Evolutionary conservation across 176 grass and related monocot species (phyloP).

Genomic region (Bromus sterilis): DNA sequence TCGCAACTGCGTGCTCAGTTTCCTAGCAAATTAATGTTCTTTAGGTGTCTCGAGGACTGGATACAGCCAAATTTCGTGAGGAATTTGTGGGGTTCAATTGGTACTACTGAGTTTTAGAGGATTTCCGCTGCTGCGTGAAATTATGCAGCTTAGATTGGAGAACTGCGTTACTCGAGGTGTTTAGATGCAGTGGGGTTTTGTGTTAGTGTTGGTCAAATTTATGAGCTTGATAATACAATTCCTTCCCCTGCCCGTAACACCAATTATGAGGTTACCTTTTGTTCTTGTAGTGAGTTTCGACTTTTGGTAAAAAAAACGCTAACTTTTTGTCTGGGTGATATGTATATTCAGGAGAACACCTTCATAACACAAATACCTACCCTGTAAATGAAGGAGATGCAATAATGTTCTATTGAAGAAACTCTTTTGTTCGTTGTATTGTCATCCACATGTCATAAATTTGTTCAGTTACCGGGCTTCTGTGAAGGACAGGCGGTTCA

Average conservation of each 20-base stretch:
- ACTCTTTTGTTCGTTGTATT: background rate
- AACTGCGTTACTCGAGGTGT: background rate
- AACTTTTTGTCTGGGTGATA: background rate
- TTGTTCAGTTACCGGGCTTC: background rate
- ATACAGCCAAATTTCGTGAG: background rate
- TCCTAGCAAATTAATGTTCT: background rate
- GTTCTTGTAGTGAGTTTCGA: background rate
- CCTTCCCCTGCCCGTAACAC: background rate
- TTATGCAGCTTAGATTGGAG: background rate
- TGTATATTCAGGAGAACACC: background rate
- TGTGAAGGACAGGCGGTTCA: background rate
- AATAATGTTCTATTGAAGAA: background rate
- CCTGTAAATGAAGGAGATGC: background rate
- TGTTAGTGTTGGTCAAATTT: no score
- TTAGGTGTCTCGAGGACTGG: background rate
- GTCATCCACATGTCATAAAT: background rate
- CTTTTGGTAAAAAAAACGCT: background rate
- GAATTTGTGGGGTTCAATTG: background rate
- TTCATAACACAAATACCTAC: background rate
- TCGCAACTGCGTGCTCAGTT: background rate
- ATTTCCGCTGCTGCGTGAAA: background rate
- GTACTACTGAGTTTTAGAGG: background rate
- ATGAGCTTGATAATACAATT: background rate
- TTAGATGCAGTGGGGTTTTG: background rate
- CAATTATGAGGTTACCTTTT: background rate